phyloP scores from a whole-genome alignment of 345 rosid species.

The Salix brachista region DNA sequence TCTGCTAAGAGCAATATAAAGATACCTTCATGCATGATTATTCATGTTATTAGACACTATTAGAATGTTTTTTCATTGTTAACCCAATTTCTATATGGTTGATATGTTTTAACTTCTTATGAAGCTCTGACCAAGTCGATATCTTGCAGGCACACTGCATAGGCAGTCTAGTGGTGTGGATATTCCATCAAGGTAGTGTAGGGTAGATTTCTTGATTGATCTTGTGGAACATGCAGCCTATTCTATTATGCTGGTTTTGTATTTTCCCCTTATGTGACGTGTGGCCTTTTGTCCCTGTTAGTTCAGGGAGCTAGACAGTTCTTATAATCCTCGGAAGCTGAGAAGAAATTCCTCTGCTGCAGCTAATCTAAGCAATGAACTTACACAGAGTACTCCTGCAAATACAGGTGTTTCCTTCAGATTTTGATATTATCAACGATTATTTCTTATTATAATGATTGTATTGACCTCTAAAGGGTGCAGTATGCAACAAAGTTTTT shows the following conservation, averaged over 20 bases:
- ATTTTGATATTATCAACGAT: neutral
- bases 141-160: conserved; percentile 50
- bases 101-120: neutral
- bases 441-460: neutral
- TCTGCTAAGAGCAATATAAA: neutral
- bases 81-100: neutral
- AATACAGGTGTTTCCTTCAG: conserved; percentile 43
- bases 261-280: neutral
- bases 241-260: neutral
- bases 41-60: neutral
- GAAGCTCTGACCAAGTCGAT: neutral
- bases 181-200: conserved; percentile 50
- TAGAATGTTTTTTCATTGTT: neutral
- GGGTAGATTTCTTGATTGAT: conserved; percentile 4
- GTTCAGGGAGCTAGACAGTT: conserved; percentile 48
- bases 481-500: neutral
- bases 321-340: conserved; percentile 42
- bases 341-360: conserved; percentile 73
- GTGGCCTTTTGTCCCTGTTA: neutral
- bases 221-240: neutral
- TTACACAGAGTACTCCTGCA: conserved; percentile 30
- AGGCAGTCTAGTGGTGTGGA: conserved; percentile 75
- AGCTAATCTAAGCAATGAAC: conserved; percentile 54
- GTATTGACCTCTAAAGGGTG: neutral
- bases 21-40: neutral